phyloP scores from a whole-genome alignment of 1,284 basidiomycete species.

The Fomitopsis schrenkii region DNA sequence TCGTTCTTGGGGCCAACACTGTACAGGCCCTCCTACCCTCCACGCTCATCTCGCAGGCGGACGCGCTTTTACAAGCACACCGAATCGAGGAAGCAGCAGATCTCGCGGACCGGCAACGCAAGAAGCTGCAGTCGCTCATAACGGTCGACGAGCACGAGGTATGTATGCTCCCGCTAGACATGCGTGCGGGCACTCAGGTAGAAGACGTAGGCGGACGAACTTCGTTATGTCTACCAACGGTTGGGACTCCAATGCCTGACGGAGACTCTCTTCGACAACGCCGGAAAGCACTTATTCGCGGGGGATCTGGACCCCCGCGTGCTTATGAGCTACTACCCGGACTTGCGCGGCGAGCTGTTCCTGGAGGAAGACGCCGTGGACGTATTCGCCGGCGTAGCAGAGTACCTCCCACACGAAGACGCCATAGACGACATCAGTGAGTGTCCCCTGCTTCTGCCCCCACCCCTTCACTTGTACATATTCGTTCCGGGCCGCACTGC shows the following conservation, averaged over 20 bases:
- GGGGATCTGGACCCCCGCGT: conserved; percentile 75
- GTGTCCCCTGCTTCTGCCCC: conserved; percentile 31
- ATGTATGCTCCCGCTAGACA: conserved; percentile 7
- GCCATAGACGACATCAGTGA: conserved; percentile 76
- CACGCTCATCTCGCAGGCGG: conserved; percentile 70
- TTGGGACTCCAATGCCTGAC: conserved; percentile 70
- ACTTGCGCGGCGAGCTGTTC: conserved; percentile 60
- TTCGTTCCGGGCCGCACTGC: not conserved
- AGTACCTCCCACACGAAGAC: conserved; percentile 56
- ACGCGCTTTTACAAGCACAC: conserved; percentile 63
- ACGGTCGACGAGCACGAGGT: conserved; percentile 52
- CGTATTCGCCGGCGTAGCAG: conserved; percentile 65
- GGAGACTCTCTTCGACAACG: conserved; percentile 75
- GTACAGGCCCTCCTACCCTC: conserved; percentile 68
- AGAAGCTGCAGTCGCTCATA: conserved; percentile 48
- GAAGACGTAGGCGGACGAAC: conserved; percentile 55
- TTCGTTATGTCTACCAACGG: conserved; percentile 73
- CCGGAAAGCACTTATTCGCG: conserved; percentile 66
- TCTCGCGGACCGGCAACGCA: conserved; percentile 57
- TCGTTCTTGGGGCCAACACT: conserved; percentile 59
- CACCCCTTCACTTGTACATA: conserved; percentile 13
- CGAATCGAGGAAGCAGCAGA: conserved; percentile 60
- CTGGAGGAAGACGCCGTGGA: conserved; percentile 40
- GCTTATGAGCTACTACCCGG: conserved; percentile 72
- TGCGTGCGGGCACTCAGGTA: not conserved